phyloP scores from a whole-genome alignment of 768 basidiomycete species.

The Lyophyllum decastes region DNA sequence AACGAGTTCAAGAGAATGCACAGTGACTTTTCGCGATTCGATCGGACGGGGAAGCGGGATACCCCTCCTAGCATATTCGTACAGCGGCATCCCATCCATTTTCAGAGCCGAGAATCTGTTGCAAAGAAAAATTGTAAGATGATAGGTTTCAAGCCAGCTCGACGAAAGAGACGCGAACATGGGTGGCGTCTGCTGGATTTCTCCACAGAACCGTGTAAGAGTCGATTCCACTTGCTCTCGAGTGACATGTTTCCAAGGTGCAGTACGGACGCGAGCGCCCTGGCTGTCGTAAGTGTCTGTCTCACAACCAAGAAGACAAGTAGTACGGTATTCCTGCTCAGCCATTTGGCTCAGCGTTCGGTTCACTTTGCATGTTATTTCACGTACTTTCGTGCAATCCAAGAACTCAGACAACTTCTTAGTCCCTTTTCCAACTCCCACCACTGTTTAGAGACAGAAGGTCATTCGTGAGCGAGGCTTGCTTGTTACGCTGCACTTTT shows the following conservation, averaged over 20 bases:
- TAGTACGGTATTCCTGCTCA: conserved; percentile 85
- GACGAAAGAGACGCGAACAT: conserved; percentile 57
- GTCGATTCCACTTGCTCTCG: conserved; percentile 68
- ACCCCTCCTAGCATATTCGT: conserved; percentile 92
- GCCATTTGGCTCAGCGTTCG: background rate
- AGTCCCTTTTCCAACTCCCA: conserved; percentile 89
- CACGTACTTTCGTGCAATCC: conserved; percentile 80
- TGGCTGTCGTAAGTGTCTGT: conserved; percentile 95
- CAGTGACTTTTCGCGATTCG: conserved; percentile 78
- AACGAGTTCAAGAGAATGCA: conserved; percentile 78
- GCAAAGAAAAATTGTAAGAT: conserved; percentile 3
- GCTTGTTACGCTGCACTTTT: background rate
- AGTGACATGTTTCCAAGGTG: conserved; percentile 85
- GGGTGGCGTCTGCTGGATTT: conserved; percentile 89
- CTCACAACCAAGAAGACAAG: conserved; percentile 89
- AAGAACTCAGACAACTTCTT: conserved; percentile 84
- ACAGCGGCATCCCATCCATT: conserved; percentile 95
- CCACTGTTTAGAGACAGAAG: conserved; percentile 48
- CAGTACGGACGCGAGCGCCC: conserved; percentile 75
- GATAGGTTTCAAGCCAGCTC: background rate
- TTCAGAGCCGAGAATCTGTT: conserved; percentile 94
- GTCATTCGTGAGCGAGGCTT: conserved; percentile 2
- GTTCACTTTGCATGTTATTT: background rate
- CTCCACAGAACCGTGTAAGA: conserved; percentile 76
- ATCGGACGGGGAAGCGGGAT: conserved; percentile 95